phyloP scores from a whole-genome alignment of 2,329 filamentous ascomycete species.

The Rutstroemia sydowiana region DNA sequence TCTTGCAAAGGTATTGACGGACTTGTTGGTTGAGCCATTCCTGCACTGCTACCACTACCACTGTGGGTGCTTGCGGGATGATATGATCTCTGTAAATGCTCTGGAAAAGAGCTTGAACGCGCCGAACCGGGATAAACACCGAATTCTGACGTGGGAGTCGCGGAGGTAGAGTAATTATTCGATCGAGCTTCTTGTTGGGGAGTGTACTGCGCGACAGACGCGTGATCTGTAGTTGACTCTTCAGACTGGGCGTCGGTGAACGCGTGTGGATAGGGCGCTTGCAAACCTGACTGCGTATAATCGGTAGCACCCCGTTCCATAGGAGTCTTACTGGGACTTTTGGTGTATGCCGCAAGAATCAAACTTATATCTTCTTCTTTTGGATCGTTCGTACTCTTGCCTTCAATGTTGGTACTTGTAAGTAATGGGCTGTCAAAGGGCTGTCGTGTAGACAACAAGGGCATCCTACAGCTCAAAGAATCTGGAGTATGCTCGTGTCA shows the following conservation, averaged over 20 bases:
- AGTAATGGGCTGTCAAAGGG: conserved; percentile 17
- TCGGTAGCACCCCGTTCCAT: conserved; percentile 61
- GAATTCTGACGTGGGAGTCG: conserved; percentile 87
- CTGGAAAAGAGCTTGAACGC: conserved; percentile 77
- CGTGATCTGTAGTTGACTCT: conserved; percentile 78
- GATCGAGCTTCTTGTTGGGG: conserved; percentile 73
- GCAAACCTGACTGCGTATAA: conserved; percentile 86
- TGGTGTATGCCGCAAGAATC: conserved; percentile 26
- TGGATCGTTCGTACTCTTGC: conserved; percentile 13
- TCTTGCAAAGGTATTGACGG: conserved; percentile 85
- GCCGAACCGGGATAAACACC: conserved; percentile 62
- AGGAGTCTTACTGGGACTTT: conserved; percentile 32
- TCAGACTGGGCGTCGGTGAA: conserved; percentile 72
- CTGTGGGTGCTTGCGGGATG: conserved; percentile 68
- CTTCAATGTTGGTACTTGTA: conserved; percentile 13
- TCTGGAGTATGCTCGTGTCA: conserved; percentile 9
- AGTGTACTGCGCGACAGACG: conserved; percentile 85
- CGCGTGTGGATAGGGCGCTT: conserved; percentile 60
- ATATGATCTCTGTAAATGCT: conserved; percentile 81
- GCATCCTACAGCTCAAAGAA: conserved; percentile 28
- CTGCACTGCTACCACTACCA: conserved; percentile 68
- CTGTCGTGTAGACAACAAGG: conserved; percentile 28
- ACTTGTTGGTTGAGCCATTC: conserved; percentile 99
- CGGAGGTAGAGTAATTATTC: conserved; percentile 48
- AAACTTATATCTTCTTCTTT: conserved; percentile 26